Percentiles rank a stretch among this genome's conserved stretches.
Evolutionary conservation across 257 asterid species (phyloP).

Genomic region (Pogostemon cablin): DNA sequence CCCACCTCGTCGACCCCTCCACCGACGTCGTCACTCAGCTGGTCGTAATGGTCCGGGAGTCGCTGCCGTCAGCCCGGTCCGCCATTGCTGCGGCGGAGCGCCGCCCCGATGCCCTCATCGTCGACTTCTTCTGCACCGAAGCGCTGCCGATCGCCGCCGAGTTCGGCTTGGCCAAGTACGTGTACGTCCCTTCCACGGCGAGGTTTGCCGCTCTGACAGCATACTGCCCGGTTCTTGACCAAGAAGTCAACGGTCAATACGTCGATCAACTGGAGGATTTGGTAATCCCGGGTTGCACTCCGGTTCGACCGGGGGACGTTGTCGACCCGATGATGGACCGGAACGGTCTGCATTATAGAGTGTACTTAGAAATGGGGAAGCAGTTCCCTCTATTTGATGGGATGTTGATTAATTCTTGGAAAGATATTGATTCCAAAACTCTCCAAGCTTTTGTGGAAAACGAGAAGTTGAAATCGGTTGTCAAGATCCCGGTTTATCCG

Average conservation of each 20-base stretch:
- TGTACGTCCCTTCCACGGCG: constrained; percentile 49
- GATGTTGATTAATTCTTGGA: constrained; percentile 69
- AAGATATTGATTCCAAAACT: constrained; percentile 51
- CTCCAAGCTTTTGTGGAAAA: constrained; percentile 49
- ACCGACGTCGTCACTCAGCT: constrained; percentile 47
- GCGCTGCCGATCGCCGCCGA: constrained; percentile 52
- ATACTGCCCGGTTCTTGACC: constrained; percentile 57
- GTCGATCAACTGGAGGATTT: constrained; percentile 45
- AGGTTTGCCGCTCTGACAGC: constrained; percentile 54
- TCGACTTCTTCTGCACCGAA: constrained; percentile 55
- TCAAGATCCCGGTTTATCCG: constrained; percentile 53
- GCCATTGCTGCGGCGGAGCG: constrained; percentile 43
- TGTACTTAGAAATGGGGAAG: constrained; percentile 36
- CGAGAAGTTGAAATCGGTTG: constrained; percentile 28
- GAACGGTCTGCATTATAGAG: constrained; percentile 47
- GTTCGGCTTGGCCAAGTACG: constrained; percentile 50
- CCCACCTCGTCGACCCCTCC: constrained; percentile 45
- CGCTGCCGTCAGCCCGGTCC: constrained; percentile 51
- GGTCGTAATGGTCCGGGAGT: constrained; percentile 44
- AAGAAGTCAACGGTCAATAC: constrained; percentile 48
- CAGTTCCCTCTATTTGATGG: constrained; percentile 49
- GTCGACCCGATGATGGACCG: constrained; percentile 71
- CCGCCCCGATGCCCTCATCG: constrained; percentile 58
- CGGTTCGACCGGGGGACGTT: constrained; percentile 71
- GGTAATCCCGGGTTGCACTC: constrained; percentile 64